Evolutionary conservation across 1,284 basidiomycete genomes (phyloP).

Genomic region (Ganoderma resinaceum): DNA sequence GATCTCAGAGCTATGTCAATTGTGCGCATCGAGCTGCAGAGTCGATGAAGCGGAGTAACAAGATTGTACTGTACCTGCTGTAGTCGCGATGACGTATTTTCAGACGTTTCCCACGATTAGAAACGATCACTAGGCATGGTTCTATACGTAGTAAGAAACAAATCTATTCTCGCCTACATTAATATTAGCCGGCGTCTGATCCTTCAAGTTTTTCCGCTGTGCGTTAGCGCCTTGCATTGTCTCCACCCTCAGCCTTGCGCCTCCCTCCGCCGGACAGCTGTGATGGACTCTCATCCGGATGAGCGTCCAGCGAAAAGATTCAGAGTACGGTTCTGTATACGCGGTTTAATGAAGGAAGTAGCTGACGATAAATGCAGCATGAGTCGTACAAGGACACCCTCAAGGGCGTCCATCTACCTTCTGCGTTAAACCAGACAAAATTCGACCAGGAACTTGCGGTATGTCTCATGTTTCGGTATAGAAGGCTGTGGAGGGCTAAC

Average conservation of each 20-base stretch:
- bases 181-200: not conserved
- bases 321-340: slow-evolving; percentile 36
- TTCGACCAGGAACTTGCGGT: slow-evolving; percentile 70
- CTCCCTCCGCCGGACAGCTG: not conserved
- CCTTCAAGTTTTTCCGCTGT: not conserved
- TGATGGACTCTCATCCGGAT: slow-evolving; percentile 30
- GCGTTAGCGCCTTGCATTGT: not conserved
- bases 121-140: no score
- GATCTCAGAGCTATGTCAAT: not conserved
- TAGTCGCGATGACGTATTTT: not conserved
- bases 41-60: not conserved
- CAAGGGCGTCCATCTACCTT: slow-evolving; percentile 75
- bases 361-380: slow-evolving; percentile 50
- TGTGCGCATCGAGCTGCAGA: not conserved
- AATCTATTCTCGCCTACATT: not conserved
- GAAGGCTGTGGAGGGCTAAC: not conserved
- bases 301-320: slow-evolving; percentile 46
- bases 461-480: slow-evolving; percentile 26
- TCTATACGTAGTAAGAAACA: not conserved
- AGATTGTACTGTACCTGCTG: not conserved
- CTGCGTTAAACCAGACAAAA: slow-evolving; percentile 62
- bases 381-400: slow-evolving; percentile 75
- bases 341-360: not conserved
- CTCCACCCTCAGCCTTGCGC: not conserved
- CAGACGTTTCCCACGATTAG: not conserved